Evolutionary conservation across 495 filamentous ascomycete species (phyloP).

Genomic region (Glonium stellatum): DNA sequence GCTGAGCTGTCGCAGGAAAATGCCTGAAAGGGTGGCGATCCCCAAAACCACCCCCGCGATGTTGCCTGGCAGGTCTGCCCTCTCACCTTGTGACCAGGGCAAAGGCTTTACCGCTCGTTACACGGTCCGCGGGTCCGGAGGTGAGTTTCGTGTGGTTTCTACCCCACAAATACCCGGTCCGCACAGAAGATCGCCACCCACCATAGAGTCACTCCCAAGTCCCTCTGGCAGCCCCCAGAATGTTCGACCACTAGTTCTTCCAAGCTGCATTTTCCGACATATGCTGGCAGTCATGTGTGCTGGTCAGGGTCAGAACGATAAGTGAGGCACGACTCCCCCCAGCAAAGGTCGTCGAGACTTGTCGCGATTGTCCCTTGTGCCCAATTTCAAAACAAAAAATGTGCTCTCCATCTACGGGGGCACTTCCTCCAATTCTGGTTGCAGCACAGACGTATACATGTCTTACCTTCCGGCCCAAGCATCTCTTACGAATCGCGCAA

Average conservation of each 20-base stretch:
- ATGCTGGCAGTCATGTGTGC: not conserved
- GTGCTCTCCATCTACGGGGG: not conserved
- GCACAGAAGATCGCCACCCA: not conserved
- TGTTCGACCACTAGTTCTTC: not conserved
- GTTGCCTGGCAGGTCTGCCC: constrained; percentile 5
- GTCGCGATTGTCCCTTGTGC: not conserved
- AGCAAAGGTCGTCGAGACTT: not conserved
- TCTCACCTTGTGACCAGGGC: constrained; percentile 13
- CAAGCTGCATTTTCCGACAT: not conserved
- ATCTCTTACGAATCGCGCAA: not conserved
- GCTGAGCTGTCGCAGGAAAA: not conserved
- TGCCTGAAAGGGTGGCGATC: not conserved
- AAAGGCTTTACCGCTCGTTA: constrained; percentile 7
- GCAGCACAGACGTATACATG: not conserved
- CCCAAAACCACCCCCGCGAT: constrained; percentile 1
- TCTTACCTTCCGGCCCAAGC: not conserved
- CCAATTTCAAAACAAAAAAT: not conserved
- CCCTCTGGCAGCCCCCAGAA: not conserved
- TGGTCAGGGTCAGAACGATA: not conserved
- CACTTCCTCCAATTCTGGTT: constrained; percentile 4
- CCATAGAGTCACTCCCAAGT: not conserved
- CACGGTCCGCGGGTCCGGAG: constrained; percentile 23
- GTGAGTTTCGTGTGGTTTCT: constrained; percentile 11
- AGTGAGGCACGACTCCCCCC: not conserved
- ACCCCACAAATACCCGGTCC: constrained; percentile 22